Conservation (phyloP, 2,329 filamentous ascomycete genomes). For the Mycosphaerella sp. region DNA sequence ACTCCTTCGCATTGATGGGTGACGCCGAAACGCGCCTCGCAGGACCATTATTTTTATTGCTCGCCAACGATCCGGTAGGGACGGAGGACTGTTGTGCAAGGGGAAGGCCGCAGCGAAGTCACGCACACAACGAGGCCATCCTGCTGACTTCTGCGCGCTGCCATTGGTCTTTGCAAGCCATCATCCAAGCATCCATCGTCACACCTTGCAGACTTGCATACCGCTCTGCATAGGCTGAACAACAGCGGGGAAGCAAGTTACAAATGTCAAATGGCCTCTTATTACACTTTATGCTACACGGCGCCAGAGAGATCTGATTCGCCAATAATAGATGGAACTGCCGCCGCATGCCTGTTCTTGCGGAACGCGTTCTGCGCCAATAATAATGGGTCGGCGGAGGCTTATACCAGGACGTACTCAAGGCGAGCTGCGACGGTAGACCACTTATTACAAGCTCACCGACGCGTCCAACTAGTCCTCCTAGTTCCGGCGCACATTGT, state of each 20-base stretch:
- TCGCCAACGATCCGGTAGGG: not conserved
- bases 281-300: not conserved
- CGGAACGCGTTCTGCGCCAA: not conserved
- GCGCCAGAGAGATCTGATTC: not conserved
- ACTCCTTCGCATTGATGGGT: not conserved
- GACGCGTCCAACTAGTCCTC: slow-evolving; percentile 6
- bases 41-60: not conserved
- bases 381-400: not conserved
- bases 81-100: not conserved
- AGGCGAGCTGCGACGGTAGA: slow-evolving; percentile 3
- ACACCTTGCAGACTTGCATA: not conserved
- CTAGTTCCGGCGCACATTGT: slow-evolving; percentile 8
- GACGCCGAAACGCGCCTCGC: not conserved
- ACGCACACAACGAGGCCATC: not conserved
- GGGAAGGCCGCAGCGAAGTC: not conserved
- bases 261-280: not conserved
- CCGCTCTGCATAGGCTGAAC: not conserved
- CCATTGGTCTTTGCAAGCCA: not conserved
- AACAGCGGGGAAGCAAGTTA: slow-evolving; percentile 2
- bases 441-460: not conserved
- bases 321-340: slow-evolving; percentile 1
- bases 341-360: slow-evolving; percentile 2
- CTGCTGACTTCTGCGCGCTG: not conserved
- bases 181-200: not conserved
- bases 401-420: not conserved